Base-by-base conservation (phyloP, 2,329 filamentous ascomycete species). In the Tolypocladium sp. region DNA sequence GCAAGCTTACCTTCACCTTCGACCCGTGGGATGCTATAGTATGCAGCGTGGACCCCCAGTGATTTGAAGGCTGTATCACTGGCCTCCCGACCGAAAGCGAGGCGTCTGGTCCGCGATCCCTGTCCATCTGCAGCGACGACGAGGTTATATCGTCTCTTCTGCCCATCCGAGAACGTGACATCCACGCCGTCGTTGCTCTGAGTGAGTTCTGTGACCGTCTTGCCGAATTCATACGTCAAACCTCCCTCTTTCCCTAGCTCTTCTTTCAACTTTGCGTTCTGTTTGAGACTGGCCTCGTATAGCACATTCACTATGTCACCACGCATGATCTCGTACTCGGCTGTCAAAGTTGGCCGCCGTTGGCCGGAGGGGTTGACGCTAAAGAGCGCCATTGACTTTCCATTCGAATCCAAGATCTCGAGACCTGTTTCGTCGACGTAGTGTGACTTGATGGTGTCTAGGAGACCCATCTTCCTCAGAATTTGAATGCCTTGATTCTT, bases 291-390 rank as follows among this genome's bases (percentile, higher is more conserved):
- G 15, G 64, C 70, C 1, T 80, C 73, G 64, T 79, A 79, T 3
- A 85, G 64, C 2, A 85, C 70, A 3, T 72, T 67, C 0, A 77
- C 74, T n/a, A 86, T 65, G 58, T 84, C 80, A 1, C 79, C 80
- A 2, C 82, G 73, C 74, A 85, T 79, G 56, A 86, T 80, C 69
- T 86, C 83, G 61, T 75, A 84, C 60, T 85, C 82, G 58, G 75
- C 77, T 1, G 79, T 82, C 38, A 82, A 66, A 4, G 66, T 68
- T 62, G 80, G 77, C 33, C 63, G 63, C 0, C 77, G 76, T 57
- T 73, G 67, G 15, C 76, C 79, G 0, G 74, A 68, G 38, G 25
- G 22, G 27, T 15, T 40, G 13, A 40, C 37, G 37, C 37, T 9
- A 9, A 40, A 40, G 37, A 10, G 13, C 13, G 37, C 37, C 9